phyloP scores from a whole-genome alignment of 257 asterid species.

The Solanum acaule region DNA sequence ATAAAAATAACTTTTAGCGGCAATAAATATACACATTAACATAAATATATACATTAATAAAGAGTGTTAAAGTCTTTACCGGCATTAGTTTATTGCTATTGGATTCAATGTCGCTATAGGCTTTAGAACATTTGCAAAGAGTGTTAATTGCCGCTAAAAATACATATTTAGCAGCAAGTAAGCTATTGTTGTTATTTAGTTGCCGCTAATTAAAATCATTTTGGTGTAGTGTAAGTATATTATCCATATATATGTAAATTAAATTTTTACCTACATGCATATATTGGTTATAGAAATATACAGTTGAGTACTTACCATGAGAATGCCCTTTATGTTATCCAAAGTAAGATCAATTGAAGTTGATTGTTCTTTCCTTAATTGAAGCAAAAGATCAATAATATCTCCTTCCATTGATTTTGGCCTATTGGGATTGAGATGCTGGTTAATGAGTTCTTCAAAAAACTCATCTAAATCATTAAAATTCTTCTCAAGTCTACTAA shows the following conservation, averaged over 20 bases:
- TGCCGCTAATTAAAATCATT: too few species aligned
- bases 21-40: too few species aligned
- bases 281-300: background rate
- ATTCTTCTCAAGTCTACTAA: background rate
- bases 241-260: background rate
- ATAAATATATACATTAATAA: too few species aligned
- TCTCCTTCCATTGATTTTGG: slow-evolving; percentile 1
- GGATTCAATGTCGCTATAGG: too few species aligned
- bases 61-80: too few species aligned
- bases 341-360: background rate
- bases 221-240: too few species aligned
- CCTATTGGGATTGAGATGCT: background rate
- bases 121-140: too few species aligned
- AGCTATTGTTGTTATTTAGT: too few species aligned
- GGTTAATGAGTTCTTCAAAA: slow-evolving; percentile 15
- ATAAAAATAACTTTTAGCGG: too few species aligned
- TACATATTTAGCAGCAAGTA: too few species aligned
- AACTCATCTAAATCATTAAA: slow-evolving; percentile 1
- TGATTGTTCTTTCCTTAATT: background rate
- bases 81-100: too few species aligned
- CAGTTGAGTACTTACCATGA: background rate
- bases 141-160: too few species aligned
- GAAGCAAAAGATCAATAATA: slow-evolving; percentile 13
- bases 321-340: slow-evolving; percentile 5
- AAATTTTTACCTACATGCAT: background rate